These are phyloP conservation scores for Eucalyptus sp. DNA, from an alignment of 345 rosid species.

Conservation along the genomic window DNA sequence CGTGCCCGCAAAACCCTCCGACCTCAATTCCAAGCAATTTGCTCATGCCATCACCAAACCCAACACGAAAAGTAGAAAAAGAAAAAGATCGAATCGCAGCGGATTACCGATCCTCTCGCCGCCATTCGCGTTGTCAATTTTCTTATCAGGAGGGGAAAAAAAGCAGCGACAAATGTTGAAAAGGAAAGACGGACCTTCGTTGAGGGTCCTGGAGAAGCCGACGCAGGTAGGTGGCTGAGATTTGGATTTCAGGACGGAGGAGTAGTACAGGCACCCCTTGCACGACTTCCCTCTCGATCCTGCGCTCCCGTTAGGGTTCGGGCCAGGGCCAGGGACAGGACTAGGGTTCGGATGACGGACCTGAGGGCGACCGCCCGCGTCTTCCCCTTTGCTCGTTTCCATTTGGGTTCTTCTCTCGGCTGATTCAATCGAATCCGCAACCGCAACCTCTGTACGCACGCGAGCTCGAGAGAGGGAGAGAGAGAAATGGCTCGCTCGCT, in stretches of 20 bases:
- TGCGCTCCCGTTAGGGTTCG: background rate
- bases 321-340: background rate
- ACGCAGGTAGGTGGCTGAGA: constrained; percentile 26
- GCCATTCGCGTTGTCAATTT: background rate
- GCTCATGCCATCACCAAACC: background rate
- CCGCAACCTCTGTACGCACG: background rate
- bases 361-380: background rate
- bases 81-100: background rate
- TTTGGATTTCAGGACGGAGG: constrained; percentile 19
- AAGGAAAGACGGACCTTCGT: constrained; percentile 10
- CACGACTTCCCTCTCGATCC: constrained; percentile 22
- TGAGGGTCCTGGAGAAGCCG: constrained; percentile 25
- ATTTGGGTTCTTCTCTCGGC: background rate
- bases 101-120: background rate
- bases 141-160: background rate
- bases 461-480: background rate
- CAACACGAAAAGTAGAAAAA: background rate
- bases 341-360: background rate
- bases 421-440: background rate
- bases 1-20: background rate
- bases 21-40: background rate
- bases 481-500: too few species aligned
- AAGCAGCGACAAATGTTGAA: background rate
- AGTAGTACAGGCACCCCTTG: constrained; percentile 34
- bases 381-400: background rate